Evolutionary conservation across 768 basidiomycete genomes (phyloP).

Genomic region (Crucibulum laeve): DNA sequence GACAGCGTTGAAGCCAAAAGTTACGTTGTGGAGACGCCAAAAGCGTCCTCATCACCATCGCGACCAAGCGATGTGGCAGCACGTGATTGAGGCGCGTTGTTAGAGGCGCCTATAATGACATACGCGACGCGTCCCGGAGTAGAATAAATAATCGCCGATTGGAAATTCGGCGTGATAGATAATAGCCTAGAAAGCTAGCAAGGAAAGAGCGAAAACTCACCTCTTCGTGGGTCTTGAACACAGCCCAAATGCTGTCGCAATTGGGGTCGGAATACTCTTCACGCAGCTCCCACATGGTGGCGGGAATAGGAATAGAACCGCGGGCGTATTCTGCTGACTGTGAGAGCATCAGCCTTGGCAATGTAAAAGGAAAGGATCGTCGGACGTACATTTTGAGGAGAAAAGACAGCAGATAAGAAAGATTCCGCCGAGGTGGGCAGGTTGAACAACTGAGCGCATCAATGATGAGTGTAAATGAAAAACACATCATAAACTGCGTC

Average conservation of each 20-base stretch:
- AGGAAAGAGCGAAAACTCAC: slow-evolving; percentile 29
- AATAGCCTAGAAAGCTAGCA: not conserved
- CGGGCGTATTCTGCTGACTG: slow-evolving; percentile 12
- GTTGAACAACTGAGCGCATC: slow-evolving; percentile 29
- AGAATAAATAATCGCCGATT: not conserved
- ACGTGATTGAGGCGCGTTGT: slow-evolving; percentile 17
- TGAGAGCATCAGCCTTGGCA: slow-evolving; percentile 14
- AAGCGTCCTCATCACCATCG: not conserved
- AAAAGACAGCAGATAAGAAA: slow-evolving; percentile 33
- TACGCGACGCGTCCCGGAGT: not conserved
- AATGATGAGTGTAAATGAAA: slow-evolving; percentile 6
- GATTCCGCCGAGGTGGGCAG: slow-evolving; percentile 31
- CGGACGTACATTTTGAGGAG: slow-evolving; percentile 28
- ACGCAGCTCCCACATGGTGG: slow-evolving; percentile 45
- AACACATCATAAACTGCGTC: slow-evolving; percentile 6
- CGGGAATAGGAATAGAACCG: slow-evolving; percentile 26
- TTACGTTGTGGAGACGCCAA: not conserved
- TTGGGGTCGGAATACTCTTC: slow-evolving; percentile 22
- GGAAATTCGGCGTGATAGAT: slow-evolving; percentile 1
- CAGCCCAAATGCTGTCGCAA: slow-evolving; percentile 44
- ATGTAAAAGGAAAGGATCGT: slow-evolving; percentile 13
- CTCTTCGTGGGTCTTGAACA: slow-evolving; percentile 59
- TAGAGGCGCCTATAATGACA: not conserved
- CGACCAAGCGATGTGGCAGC: slow-evolving; percentile 9
- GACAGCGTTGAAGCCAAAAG: too few species aligned